A percentile compares a stretch with the other conserved stretches of the same genome.
Conservation (phyloP, 495 filamentous ascomycete genomes). For the Neurospora sp. region DNA sequence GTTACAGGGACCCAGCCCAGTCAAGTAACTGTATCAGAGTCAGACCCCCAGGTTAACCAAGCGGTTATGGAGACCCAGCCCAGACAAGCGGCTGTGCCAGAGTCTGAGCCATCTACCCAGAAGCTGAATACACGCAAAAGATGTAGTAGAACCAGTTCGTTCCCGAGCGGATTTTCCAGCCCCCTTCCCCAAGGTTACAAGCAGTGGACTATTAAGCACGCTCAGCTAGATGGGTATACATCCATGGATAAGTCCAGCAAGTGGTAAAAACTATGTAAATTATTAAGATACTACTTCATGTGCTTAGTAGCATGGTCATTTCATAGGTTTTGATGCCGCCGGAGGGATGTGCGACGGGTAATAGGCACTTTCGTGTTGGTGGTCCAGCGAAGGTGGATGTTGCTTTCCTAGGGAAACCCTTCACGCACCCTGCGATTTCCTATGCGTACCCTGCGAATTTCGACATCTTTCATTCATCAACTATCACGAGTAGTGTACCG, state of each 20-base stretch:
- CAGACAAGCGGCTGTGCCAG: background rate
- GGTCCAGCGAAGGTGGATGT: background rate
- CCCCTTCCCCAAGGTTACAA: background rate
- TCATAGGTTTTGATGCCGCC: too few species aligned
- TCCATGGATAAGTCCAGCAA: background rate
- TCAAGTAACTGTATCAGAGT: background rate
- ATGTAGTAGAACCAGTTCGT: background rate
- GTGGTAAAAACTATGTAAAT: background rate
- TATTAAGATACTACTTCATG: too few species aligned
- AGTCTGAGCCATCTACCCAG: too few species aligned
- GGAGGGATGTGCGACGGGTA: too few species aligned
- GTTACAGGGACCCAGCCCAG: background rate
- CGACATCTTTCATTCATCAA: background rate
- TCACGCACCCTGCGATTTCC: background rate
- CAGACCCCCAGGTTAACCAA: background rate
- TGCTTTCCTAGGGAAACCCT: background rate
- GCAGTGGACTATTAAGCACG: background rate
- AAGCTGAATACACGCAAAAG: too few species aligned
- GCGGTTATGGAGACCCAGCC: background rate
- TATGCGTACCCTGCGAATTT: background rate
- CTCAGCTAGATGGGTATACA: background rate
- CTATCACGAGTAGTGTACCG: background rate
- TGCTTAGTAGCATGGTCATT: too few species aligned
- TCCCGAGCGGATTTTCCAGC: background rate
- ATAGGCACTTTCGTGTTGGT: too few species aligned